These are phyloP conservation scores for Phytophthora quininea DNA, from an alignment of 352 stramenopile genomes.

Conservation along the genomic window DNA sequence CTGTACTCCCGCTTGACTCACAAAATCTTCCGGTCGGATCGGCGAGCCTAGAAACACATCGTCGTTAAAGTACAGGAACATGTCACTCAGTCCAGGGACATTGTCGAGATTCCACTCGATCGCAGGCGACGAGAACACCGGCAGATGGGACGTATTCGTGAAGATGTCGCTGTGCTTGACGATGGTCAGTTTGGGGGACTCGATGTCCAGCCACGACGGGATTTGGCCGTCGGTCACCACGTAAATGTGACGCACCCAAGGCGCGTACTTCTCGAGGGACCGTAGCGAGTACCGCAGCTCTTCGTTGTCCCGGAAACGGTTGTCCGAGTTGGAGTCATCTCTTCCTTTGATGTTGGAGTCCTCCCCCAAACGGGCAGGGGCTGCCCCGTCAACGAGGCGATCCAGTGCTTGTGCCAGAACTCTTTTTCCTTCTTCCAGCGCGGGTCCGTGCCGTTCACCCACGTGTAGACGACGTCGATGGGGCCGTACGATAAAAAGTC, in stretches of 20 bases:
- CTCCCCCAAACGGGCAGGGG: conserved; percentile 61
- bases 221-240: conserved; percentile 95
- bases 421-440: conserved; percentile 91
- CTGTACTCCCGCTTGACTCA: conserved; percentile 84
- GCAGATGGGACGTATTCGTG: conserved; percentile 84
- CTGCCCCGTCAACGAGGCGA: conserved; percentile 82
- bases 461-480: conserved; percentile 97
- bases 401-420: conserved; percentile 90
- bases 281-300: conserved; percentile 93
- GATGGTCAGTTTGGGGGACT: conserved; percentile 79
- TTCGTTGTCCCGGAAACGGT: conserved; percentile 95
- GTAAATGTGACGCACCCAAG: conserved; percentile 95
- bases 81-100: conserved; percentile 90
- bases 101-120: conserved; percentile 95
- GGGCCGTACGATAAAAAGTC: conserved; percentile 77
- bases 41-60: conserved; percentile 93
- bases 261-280: conserved; percentile 94
- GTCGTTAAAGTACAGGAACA: conserved; percentile 98
- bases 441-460: conserved; percentile 95
- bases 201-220: conserved; percentile 92
- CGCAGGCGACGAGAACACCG: conserved; percentile 93
- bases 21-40: conserved; percentile 93
- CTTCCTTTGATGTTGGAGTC: conserved; percentile 60
- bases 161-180: conserved; percentile 94
- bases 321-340: conserved; percentile 83